Conservation (phyloP, 805 yeast genomes). For the Hanseniaspora mollemarum region DNA sequence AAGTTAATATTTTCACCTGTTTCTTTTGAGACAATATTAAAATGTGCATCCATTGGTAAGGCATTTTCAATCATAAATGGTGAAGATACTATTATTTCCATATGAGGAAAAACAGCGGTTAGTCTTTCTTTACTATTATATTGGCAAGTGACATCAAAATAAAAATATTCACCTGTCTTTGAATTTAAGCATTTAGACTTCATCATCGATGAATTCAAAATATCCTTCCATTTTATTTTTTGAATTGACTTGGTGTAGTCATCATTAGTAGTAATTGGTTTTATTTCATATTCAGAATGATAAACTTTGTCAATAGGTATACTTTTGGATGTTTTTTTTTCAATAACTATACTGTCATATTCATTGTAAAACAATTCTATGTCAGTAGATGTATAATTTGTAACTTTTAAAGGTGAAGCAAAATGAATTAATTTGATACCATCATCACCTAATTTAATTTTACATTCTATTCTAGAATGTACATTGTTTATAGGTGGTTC, state of each 20-base stretch:
- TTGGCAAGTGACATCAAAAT: conserved; percentile 60
- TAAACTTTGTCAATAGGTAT: conserved; percentile 66
- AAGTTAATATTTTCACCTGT: conserved; percentile 57
- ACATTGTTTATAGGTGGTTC: conserved; percentile 50
- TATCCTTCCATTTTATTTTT: conserved; percentile 49
- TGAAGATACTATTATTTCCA: conserved; percentile 65
- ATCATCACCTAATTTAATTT: conserved; percentile 56
- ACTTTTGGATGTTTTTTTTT: conserved; percentile 49
- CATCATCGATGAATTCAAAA: conserved; percentile 32
- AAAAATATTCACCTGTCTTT: conserved; percentile 40
- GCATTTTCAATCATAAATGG: conserved; percentile 79
- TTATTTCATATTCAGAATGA: conserved; percentile 43
- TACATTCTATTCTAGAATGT: conserved; percentile 66
- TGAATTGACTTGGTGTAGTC: conserved; percentile 60
- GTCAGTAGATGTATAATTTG: conserved; percentile 54
- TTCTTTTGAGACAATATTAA: conserved; percentile 65
- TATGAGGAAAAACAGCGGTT: conserved; percentile 68
- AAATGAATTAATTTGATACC: conserved; percentile 69
- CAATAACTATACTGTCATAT: conserved; percentile 33
- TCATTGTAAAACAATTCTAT: conserved; percentile 35
- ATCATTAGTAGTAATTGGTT: conserved; percentile 44
- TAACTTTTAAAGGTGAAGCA: conserved; percentile 60
- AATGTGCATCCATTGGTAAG: conserved; percentile 69
- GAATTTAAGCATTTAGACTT: conserved; percentile 45
- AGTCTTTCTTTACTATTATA: conserved; percentile 59